Base-by-base conservation (phyloP, 345 rosid species). In the Leavenworthia alabamica region DNA sequence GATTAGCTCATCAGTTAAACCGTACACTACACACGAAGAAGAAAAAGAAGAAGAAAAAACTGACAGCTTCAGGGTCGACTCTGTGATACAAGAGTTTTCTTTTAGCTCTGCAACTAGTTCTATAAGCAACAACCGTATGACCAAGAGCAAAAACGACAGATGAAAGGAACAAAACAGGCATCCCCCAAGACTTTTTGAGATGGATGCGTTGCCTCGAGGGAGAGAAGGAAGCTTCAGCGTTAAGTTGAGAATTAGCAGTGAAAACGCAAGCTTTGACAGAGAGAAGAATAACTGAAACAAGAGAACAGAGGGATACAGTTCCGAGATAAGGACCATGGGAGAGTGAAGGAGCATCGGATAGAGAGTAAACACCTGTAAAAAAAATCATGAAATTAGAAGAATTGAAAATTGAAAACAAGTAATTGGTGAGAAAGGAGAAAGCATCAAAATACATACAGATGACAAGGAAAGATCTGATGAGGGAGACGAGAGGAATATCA, bases 171-270 rank as follows among this genome's bases (percentile, higher is more conserved):
- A 91, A 75, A 72, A 91, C 98, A 3, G 98, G 96, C 98, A 91
- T 91, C 11, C 96, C 98, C 98, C 92, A 86, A n/a, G 96, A 86
- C 77, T 84, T 91, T 71, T 91, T 91, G 57, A 91, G 67, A 60
- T 91, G 95, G 15, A 91, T 80, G 56, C 75, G 78, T 74, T 83
- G 85, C 67, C 87, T 86, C 12, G 98, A 74, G 6, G 76, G 78
- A 14, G 94, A 83, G 31, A 63, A 73, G 13, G 83, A 84, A 42
- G 82, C 86, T 73, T 86, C 82, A 13, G 79, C 84, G 67, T 67
- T 86, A 5, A 84, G 63, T 75, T 83, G 98, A 26, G 92, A 91
- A 75, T 79, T 80, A 62, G 80, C 81, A 50, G 88, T 84, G 53
- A 91, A 88, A 44, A 91, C 78, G 41, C 95, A 91, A 32, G 86